These are phyloP conservation scores for Aspergillus tanneri DNA, from an alignment of 2,329 filamentous ascomycete species.

Conservation along the genomic window DNA sequence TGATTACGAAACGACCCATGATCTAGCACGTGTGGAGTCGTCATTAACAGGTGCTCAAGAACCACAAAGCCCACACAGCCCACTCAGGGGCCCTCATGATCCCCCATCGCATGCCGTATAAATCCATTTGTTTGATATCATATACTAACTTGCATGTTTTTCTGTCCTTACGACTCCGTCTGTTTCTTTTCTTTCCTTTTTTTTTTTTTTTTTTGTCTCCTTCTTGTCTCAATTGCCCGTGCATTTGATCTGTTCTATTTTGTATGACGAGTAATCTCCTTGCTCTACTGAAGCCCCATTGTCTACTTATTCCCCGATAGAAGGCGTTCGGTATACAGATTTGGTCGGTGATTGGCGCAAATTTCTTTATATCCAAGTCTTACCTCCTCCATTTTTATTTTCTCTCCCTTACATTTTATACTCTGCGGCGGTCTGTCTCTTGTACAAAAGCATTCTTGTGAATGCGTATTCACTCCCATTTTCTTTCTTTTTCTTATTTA, in stretches of 20 bases:
- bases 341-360: conserved; percentile 36
- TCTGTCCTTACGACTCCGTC: conserved; percentile 19
- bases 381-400: conserved; percentile 16
- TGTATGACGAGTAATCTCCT: conserved; percentile 29
- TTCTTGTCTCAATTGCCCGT: conserved; percentile 21
- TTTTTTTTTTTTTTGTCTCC: conserved; percentile 29
- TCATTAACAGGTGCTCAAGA: conserved; percentile 39
- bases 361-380: conserved; percentile 14
- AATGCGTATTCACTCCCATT: conserved; percentile 11
- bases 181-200: conserved; percentile 24
- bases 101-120: conserved; percentile 33
- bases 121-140: conserved; percentile 27
- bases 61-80: conserved; percentile 34
- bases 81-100: conserved; percentile 36
- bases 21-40: conserved; percentile 85
- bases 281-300: conserved; percentile 23
- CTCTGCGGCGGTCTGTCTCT: conserved; percentile 13
- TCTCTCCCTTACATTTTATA: neutral
- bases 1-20: conserved; percentile 82
- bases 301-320: conserved; percentile 39
- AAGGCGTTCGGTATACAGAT: conserved; percentile 40
- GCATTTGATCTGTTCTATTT: conserved; percentile 29
- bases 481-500: conserved; percentile 13
- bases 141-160: conserved; percentile 27
- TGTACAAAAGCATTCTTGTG: conserved; percentile 37